Evolutionary conservation across 768 basidiomycete species (phyloP), one percentile per base, ranked within the genome.

Genomic region (Grammothele lineata): DNA sequence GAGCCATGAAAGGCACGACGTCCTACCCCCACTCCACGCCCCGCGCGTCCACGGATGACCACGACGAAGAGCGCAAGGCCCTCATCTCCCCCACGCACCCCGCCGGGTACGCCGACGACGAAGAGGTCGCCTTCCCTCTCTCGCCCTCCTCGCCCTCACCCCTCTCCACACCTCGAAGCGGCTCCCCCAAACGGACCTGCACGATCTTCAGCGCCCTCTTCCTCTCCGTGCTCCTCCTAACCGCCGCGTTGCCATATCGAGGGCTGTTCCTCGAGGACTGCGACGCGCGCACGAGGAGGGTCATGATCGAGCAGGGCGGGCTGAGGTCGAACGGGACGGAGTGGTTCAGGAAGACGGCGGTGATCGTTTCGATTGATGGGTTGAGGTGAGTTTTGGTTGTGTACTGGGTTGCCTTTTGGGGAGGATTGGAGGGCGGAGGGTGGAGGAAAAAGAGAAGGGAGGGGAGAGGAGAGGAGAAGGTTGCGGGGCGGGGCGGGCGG

Each of bases 301-400:
- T 38, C 23, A n/a, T 10, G 25, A 71, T 74, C 53, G 61, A 70
- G 37, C 71, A 70, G 24, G 61, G 68, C 24, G 65, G 63, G 22
- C 58, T 82, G 44, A 69, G 75, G 45, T 87, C 80, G 3, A 94
- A 93, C 58, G 91, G 91, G 25, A 93, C 91, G 2, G 85, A 92
- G 55, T 74, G 80, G 35, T 93, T 84, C 67, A 85, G 77, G 66
- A 75, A 80, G 53, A 93, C 89, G 0, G 87, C 91, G 7, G 61
- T 94, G 17, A 76, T 94, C 45, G 80, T 94, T 3, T 92, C 90
- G 23, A 88, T 94, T 27, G 92, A 94, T 58, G 92, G 92, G 0
- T 66, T 94, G 26, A 74, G 87, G 87, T 83, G 56, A 30, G 69
- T 55, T 40, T 11, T 37, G 19, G 19, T 35, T 17, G 18, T 22